Evolutionary conservation across 2,329 filamentous ascomycete genomes (phyloP).

Genomic region (Aspergillus floridensis): DNA sequence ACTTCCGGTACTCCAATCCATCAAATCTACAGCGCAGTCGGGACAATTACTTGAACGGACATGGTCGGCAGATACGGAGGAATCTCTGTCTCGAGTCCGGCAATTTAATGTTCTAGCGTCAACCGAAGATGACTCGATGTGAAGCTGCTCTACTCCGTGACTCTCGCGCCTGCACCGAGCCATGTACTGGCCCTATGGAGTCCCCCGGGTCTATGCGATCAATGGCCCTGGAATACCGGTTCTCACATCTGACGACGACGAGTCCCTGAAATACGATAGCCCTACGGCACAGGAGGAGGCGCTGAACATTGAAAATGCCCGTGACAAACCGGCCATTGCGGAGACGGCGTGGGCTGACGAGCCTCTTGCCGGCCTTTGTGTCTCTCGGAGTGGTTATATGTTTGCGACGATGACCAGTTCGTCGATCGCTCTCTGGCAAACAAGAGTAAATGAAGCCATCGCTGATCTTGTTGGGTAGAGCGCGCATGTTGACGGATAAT

Average conservation of each 20-base stretch:
- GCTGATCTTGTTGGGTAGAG: slow-evolving; percentile 8
- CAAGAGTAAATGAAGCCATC: slow-evolving; percentile 61
- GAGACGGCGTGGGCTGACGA: slow-evolving; percentile 53
- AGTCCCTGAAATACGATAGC: slow-evolving; percentile 15
- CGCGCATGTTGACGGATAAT: slow-evolving; percentile 28
- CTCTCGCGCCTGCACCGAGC: slow-evolving; percentile 30
- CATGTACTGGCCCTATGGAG: slow-evolving; percentile 53
- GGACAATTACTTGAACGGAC: slow-evolving; percentile 12
- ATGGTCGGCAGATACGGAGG: slow-evolving; percentile 24
- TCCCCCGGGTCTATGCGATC: slow-evolving; percentile 49
- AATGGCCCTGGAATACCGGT: slow-evolving; percentile 42
- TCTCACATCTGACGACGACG: slow-evolving; percentile 26
- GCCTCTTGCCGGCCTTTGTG: slow-evolving; percentile 69
- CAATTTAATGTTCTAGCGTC: slow-evolving; percentile 19
- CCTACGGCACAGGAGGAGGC: slow-evolving; percentile 24
- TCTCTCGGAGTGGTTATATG: slow-evolving; percentile 74
- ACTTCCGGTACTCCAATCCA: slow-evolving; percentile 5
- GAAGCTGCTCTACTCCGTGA: slow-evolving; percentile 30
- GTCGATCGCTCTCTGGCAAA: slow-evolving; percentile 93
- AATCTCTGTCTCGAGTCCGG: slow-evolving; percentile 20
- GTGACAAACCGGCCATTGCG: slow-evolving; percentile 25
- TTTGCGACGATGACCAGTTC: slow-evolving; percentile 86
- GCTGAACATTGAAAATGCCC: slow-evolving; percentile 23
- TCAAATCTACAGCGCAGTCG: slow-evolving; percentile 4
- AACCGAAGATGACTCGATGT: slow-evolving; percentile 40